Evolutionary conservation across 2,329 filamentous ascomycete genomes (phyloP), one percentile per base, ranked within the genome.

Genomic region (Aspergillus thermomutatus): DNA sequence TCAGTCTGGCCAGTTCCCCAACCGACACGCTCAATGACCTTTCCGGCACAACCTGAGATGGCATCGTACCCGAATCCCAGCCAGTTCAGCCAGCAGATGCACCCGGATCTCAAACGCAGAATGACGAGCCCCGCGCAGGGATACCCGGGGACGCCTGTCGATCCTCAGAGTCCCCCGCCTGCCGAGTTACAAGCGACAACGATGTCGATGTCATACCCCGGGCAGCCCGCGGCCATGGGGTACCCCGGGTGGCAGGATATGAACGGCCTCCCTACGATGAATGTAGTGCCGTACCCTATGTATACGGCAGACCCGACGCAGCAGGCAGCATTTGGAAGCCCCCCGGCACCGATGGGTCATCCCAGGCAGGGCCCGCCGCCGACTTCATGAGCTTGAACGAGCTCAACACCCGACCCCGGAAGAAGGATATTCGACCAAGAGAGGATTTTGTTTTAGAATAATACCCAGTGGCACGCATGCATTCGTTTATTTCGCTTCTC

Each of bases 121-220:
- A 73, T 75, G 67, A 74, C 72, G 3, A 72, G 69, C 37, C 72
- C 72, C 4, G 66, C 64, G 8, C 69, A 74, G 31, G 54, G 62
- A 4, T 61, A 68, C 26, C 65, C 63, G 21, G 53, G 55, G 9
- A 59, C 23, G 49, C 57, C 54, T n/a, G 59, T 60, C 52, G 66
- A 60, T 51, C 60, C 62, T 34, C 71, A 69, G 14, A 66, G 62
- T 50, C 61, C 70, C 2, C 58, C 69, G 17, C 37, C 60, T 52
- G 21, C 66, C 1, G 69, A 71, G 19, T 64, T 72, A 53, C 67
- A 69, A 40, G 56, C 58, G 4, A 60, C 64, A 5, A 60, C 68
- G 11, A 64, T 70, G 2, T 63, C 69, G 1, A 64, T 73, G 9
- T 66, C 70, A 9, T 75, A 71, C 54, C 63, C 66, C 4, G 58